These are phyloP conservation scores for Aspergillus hortae DNA, from an alignment of 2,329 filamentous ascomycete genomes.

Conservation along the genomic window DNA sequence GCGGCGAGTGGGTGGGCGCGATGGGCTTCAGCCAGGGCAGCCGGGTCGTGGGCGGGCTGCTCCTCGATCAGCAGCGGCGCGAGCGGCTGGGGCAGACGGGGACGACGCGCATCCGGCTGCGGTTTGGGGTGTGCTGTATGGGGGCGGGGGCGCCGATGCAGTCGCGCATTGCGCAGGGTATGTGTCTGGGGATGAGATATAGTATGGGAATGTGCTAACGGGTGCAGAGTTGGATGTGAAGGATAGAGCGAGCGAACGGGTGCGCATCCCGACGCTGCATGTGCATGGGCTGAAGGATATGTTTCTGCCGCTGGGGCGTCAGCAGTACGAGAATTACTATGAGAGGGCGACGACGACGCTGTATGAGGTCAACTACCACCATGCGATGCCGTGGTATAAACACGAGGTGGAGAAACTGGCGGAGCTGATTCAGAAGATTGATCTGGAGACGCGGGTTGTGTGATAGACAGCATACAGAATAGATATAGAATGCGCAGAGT, in stretches of 20 bases:
- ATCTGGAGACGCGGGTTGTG: conserved; percentile 4
- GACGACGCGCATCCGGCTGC: background rate
- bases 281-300: conserved; percentile 19
- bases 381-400: conserved; percentile 23
- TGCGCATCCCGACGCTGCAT: conserved; percentile 18
- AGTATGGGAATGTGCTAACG: background rate
- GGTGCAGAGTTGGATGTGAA: background rate
- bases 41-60: conserved; percentile 14
- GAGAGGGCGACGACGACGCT: conserved; percentile 7
- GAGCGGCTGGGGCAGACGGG: background rate
- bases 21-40: conserved; percentile 23
- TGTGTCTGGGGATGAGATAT: background rate
- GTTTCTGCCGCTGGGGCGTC: conserved; percentile 13
- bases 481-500: background rate
- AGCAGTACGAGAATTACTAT: conserved; percentile 14
- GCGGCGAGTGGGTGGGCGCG: conserved; percentile 16
- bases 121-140: conserved; percentile 20
- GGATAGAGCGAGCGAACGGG: background rate
- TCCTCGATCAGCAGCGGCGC: conserved; percentile 19
- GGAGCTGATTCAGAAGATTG: conserved; percentile 10
- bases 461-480: background rate
- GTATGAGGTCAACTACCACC: conserved; percentile 21
- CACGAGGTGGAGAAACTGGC: conserved; percentile 16
- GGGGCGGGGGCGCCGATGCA: conserved; percentile 18
- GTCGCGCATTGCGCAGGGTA: conserved; percentile 15